phyloP scores from a whole-genome alignment of 306 rosid species.

The Echinosophora koreensis region DNA sequence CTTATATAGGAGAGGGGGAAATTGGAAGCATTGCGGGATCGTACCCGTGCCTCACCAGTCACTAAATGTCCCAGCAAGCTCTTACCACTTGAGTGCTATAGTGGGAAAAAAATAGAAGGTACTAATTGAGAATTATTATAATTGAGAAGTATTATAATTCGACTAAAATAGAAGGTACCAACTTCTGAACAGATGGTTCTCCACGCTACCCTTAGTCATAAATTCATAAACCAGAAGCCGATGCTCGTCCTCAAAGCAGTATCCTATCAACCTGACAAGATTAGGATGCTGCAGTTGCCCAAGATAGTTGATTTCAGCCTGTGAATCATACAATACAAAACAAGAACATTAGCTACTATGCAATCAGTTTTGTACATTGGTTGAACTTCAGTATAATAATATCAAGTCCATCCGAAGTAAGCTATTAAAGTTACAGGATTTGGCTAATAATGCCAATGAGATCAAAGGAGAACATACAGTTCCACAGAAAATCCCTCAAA shows the following conservation, averaged over 20 bases:
- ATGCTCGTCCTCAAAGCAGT: conserved; percentile 92
- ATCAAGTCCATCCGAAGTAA: conserved; percentile 31
- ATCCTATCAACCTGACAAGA: conserved; percentile 92
- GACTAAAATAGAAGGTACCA: conserved; percentile 49
- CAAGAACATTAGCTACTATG: conserved; percentile 37
- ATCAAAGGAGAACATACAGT: conserved; percentile 21
- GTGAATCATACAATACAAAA: conserved; percentile 47
- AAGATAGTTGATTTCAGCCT: conserved; percentile 96
- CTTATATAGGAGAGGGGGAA: too few species aligned
- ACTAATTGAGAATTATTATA: neutral
- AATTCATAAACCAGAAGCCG: conserved; percentile 92
- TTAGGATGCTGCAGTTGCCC: conserved; percentile 92
- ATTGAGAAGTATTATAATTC: too few species aligned
- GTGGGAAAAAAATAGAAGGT: too few species aligned
- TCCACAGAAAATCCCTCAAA: conserved; percentile 25
- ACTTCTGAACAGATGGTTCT: conserved; percentile 95
- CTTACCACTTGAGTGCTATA: too few species aligned
- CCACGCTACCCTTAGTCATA: conserved; percentile 98
- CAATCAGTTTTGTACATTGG: conserved; percentile 6
- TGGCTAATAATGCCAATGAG: conserved; percentile 15
- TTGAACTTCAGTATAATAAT: conserved; percentile 30
- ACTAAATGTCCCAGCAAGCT: too few species aligned
- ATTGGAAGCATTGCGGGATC: too few species aligned
- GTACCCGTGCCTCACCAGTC: too few species aligned
- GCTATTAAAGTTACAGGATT: conserved; percentile 1